Conservation (phyloP, 2,329 filamentous ascomycete species). For the Ceratocystis ficicola region DNA sequence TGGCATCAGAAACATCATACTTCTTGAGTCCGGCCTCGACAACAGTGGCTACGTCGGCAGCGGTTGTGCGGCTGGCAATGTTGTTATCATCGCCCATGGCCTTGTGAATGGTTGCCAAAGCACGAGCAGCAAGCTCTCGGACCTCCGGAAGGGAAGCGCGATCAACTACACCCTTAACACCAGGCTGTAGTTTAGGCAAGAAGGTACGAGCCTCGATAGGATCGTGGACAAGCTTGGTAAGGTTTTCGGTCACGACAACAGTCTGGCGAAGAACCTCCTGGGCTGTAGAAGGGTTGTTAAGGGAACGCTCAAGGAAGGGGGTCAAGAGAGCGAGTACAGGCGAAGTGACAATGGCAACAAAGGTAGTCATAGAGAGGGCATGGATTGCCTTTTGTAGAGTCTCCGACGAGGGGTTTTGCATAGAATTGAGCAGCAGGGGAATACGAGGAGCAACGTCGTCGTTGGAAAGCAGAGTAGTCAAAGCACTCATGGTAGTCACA, state of each 20-base stretch:
- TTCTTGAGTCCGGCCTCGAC: constrained; percentile 67
- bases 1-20: constrained; percentile 45
- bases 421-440: constrained; percentile 81
- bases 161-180: constrained; percentile 78
- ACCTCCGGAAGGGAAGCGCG: constrained; percentile 90
- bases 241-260: constrained; percentile 90
- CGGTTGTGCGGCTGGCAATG: constrained; percentile 52
- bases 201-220: constrained; percentile 91
- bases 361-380: constrained; percentile 93
- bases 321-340: constrained; percentile 90
- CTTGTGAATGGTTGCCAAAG: constrained; percentile 77
- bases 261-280: constrained; percentile 94
- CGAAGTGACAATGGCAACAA: constrained; percentile 89
- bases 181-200: constrained; percentile 84
- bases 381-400: constrained; percentile 93
- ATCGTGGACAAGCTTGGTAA: constrained; percentile 94
- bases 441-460: constrained; percentile 91
- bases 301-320: constrained; percentile 81
- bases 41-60: constrained; percentile 61
- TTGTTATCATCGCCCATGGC: constrained; percentile 64
- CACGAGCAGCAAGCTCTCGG: constrained; percentile 72
- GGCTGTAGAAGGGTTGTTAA: constrained; percentile 80
- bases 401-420: constrained; percentile 84
- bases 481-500: constrained; percentile 78
- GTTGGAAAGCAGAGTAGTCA: constrained; percentile 85